Percentiles rank a stretch among this genome's conserved stretches.
Conservation (phyloP, 495 filamentous ascomycete genomes). For the Aspergillus incahuasiensis region DNA sequence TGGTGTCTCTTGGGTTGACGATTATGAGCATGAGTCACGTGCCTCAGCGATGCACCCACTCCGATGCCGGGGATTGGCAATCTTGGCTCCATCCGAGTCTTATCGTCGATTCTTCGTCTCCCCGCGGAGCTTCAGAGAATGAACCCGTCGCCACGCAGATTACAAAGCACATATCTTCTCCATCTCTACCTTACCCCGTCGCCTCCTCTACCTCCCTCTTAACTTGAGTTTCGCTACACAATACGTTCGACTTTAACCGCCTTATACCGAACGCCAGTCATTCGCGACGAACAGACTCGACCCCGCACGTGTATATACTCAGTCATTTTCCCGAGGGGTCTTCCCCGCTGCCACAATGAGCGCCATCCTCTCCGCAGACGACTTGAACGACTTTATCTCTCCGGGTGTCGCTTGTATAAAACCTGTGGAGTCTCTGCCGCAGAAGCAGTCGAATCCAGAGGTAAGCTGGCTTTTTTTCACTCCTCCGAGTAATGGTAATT, state of each 20-base stretch:
- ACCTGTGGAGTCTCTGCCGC: conserved; percentile 84
- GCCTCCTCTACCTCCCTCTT: background rate
- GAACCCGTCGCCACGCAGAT: conserved; percentile 5
- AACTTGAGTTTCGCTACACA: background rate
- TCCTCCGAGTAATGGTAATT: conserved; percentile 16
- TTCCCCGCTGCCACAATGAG: conserved; percentile 59
- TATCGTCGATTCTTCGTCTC: background rate
- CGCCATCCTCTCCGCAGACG: conserved; percentile 92
- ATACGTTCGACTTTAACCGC: background rate
- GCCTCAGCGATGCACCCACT: background rate
- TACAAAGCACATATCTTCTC: conserved; percentile 1
- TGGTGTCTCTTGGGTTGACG: background rate
- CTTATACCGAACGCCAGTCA: background rate
- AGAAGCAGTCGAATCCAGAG: conserved; percentile 35
- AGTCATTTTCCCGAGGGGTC: background rate
- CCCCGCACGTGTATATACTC: background rate
- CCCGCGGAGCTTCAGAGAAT: conserved; percentile 9
- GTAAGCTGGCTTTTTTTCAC: conserved; percentile 22
- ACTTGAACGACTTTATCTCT: conserved; percentile 97
- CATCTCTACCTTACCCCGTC: background rate
- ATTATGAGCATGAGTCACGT: background rate
- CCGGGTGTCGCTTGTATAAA: conserved; percentile 98
- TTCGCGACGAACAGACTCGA: background rate
- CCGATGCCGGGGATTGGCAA: conserved; percentile 2
- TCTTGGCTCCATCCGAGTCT: background rate